These are phyloP conservation scores for Zygotorulaspora florentina DNA, from an alignment of 805 yeast species.

Conservation along the genomic window DNA sequence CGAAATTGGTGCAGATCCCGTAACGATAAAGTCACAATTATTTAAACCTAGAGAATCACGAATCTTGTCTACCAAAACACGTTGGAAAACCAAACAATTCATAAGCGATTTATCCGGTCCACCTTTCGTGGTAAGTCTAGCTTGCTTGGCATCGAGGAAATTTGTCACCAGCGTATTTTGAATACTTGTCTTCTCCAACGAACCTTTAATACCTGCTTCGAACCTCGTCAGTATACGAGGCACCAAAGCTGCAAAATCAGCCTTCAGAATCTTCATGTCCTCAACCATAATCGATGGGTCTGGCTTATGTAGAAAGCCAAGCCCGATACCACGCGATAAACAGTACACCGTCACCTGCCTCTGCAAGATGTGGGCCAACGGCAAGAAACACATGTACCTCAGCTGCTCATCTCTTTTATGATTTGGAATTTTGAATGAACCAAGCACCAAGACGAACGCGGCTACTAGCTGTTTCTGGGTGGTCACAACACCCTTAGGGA, in stretches of 20 bases:
- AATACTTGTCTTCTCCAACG: constrained; percentile 22
- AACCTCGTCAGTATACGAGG: constrained; percentile 62
- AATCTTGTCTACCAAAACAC: constrained; percentile 40
- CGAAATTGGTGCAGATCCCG: constrained; percentile 72
- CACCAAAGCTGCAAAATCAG: constrained; percentile 51
- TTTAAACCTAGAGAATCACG: constrained; percentile 46
- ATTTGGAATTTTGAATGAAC: constrained; percentile 32
- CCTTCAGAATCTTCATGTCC: constrained; percentile 53
- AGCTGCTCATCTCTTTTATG: constrained; percentile 26
- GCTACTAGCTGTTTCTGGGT: constrained; percentile 51
- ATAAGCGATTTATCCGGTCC: constrained; percentile 39
- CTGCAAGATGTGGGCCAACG: constrained; percentile 58
- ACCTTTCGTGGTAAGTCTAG: constrained; percentile 29
- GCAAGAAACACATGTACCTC: constrained; percentile 44
- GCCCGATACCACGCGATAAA: constrained; percentile 44
- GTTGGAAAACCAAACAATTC: constrained; percentile 35
- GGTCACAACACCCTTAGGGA: constrained; percentile 65
- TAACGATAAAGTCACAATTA: constrained; percentile 38
- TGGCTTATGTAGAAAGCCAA: constrained; percentile 55
- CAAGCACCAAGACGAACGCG: constrained; percentile 42
- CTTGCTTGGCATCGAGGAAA: constrained; percentile 24
- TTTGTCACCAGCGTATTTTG: constrained; percentile 25
- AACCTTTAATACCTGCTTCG: constrained; percentile 54
- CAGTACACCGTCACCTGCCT: constrained; percentile 43
- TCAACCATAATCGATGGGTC: constrained; percentile 51